Percentiles rank a stretch among this genome's conserved stretches.
These are phyloP conservation scores for Zygosaccharomyces lentus DNA, from an alignment of 805 yeast genomes.

Conservation along the genomic window DNA sequence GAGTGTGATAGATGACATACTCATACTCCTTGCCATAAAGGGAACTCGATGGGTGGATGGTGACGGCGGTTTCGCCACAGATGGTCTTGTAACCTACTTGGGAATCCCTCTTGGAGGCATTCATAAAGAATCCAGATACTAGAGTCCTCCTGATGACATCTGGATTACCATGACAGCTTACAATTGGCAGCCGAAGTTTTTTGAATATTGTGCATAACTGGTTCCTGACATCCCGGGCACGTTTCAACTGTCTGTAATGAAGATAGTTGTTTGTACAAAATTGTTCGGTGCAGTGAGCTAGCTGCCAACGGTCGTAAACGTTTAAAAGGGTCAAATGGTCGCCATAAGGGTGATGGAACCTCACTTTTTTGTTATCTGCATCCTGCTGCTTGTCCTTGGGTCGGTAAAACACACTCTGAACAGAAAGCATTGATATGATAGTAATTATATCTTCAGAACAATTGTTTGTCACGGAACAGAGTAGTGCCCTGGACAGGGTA, in stretches of 20 bases:
- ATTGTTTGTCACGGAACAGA: slow-evolving; percentile 62
- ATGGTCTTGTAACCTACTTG: slow-evolving; percentile 73
- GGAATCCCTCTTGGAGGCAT: slow-evolving; percentile 61
- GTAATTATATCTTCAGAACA: slow-evolving; percentile 80
- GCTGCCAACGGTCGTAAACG: slow-evolving; percentile 75
- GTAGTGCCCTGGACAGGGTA: slow-evolving; percentile 70
- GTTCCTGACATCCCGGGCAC: slow-evolving; percentile 75
- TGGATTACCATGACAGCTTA: slow-evolving; percentile 52
- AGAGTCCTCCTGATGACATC: slow-evolving; percentile 57
- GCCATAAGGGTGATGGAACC: slow-evolving; percentile 71
- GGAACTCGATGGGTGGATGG: slow-evolving; percentile 83
- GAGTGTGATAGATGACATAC: slow-evolving; percentile 76
- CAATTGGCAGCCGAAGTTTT: slow-evolving; percentile 41
- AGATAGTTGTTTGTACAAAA: slow-evolving; percentile 50
- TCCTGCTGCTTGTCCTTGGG: slow-evolving; percentile 72
- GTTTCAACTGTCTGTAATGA: slow-evolving; percentile 69
- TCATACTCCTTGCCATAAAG: slow-evolving; percentile 61
- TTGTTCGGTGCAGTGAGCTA: slow-evolving; percentile 45
- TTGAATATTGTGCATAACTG: slow-evolving; percentile 62
- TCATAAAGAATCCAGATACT: slow-evolving; percentile 64
- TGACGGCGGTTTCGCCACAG: slow-evolving; percentile 68
- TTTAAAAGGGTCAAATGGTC: slow-evolving; percentile 81
- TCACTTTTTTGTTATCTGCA: slow-evolving; percentile 72
- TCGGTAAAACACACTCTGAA: slow-evolving; percentile 72
- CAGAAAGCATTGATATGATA: slow-evolving; percentile 87